Base-by-base conservation (phyloP, 176 grass and related monocot species). In the Thalia dealbata region DNA sequence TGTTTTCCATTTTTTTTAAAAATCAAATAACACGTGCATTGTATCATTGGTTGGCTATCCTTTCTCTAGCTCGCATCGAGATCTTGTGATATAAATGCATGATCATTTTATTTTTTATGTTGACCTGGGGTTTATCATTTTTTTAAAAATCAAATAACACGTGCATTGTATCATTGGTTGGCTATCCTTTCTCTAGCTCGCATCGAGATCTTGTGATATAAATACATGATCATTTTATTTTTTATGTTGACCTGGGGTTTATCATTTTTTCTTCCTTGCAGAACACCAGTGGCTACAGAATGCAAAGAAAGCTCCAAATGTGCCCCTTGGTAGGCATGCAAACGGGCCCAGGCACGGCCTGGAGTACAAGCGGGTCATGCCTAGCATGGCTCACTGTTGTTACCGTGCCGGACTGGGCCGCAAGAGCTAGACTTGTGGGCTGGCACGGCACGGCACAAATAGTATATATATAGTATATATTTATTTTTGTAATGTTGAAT, bases 231-330 rank as follows among this genome's bases (percentile, higher is more conserved):
- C 69, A 21, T 75, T 22, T 27, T 71, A 52, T 32, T 12, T 56
- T 64, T 15, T 63, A 13, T 50, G 73, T 65, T 61, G 2, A 55
- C 44, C 15, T 12, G 42, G 26, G 72, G 38, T 7, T 72, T 27
- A 69, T 45, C 60, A 38, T n/a, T 78, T 50, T 45, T 63, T 27
- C 66, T 67, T 64, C 32, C 64, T 64, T 64, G 76, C 78, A 97
- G 93, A 86, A 64, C 89, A 97, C 78, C 43, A 79, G 46, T 97
- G 93, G 89, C 87, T 97, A 82, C 93, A 91, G 85, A 97, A 92
- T 81, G 93, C 93, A 28, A 92, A 97, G 85, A 97, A 92, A 82
- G 93, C 93, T 79, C 81, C 89, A 76, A 92, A 97, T 81, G 87
- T 97, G 76, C 89, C 90, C 76, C 93, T 97, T 86, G 93, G 89